phyloP scores from a whole-genome alignment of 2,329 filamentous ascomycete species.

The Trichoderma polysporum region DNA sequence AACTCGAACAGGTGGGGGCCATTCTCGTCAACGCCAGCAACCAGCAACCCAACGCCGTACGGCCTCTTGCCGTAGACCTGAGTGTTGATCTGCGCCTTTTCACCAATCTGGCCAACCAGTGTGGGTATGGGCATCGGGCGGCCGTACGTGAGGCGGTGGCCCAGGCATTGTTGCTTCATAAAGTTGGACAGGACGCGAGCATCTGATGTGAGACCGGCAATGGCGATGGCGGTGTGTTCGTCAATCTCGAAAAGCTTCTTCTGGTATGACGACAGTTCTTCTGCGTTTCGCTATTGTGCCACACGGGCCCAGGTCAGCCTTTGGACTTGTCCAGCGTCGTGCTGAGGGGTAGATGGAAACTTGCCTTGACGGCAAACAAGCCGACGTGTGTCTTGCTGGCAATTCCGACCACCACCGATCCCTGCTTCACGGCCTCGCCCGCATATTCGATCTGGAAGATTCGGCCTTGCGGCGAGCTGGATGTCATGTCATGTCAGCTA shows the following conservation, averaged over 20 bases:
- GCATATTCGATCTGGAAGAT: conserved; percentile 99
- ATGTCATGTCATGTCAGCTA: conserved; percentile 8
- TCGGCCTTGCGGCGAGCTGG: conserved; percentile 93
- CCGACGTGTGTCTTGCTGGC: conserved; percentile 98
- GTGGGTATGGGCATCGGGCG: conserved; percentile 87
- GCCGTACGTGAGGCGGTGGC: conserved; percentile 92
- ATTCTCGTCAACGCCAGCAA: conserved; percentile 89
- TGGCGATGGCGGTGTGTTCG: conserved; percentile 90
- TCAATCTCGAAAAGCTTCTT: conserved; percentile 98
- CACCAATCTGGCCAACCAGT: conserved; percentile 87
- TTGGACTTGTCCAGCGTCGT: neutral
- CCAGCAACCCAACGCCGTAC: conserved; percentile 90
- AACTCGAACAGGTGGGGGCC: conserved; percentile 98
- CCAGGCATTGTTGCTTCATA: conserved; percentile 99
- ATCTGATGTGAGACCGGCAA: conserved; percentile 95
- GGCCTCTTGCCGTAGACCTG: conserved; percentile 96
- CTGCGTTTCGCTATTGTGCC: conserved; percentile 78
- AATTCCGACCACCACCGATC: conserved; percentile 94
- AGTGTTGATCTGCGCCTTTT: conserved; percentile 96
- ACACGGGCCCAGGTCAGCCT: conserved; percentile 12
- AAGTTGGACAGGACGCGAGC: conserved; percentile 99
- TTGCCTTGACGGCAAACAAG: conserved; percentile 92
- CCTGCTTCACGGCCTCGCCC: conserved; percentile 97
- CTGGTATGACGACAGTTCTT: conserved; percentile 99
- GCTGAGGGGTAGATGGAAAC: conserved; percentile 18